These are phyloP conservation scores for Acer campestre DNA, from an alignment of 345 rosid species.

Conservation along the genomic window DNA sequence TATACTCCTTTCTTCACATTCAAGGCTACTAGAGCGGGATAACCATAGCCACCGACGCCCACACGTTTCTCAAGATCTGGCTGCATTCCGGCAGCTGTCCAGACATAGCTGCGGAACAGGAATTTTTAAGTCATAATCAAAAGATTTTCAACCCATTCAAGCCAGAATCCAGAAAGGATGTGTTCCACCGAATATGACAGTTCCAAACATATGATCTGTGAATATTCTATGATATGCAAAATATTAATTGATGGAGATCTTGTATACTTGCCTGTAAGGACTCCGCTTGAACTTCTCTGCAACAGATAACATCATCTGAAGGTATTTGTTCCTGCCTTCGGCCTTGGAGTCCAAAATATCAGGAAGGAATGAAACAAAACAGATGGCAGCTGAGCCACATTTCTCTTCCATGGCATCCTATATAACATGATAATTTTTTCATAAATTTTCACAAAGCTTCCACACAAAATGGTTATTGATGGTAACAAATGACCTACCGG, in stretches of 20 bases:
- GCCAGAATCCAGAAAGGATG: background rate
- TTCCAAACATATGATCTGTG: background rate
- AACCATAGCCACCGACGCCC: slow-evolving; percentile 95
- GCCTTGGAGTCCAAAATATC: slow-evolving; percentile 97
- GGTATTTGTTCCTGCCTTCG: slow-evolving; percentile 87
- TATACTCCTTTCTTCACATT: slow-evolving; percentile 92
- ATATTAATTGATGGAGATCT: background rate
- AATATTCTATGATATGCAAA: background rate
- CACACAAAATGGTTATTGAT: slow-evolving; percentile 6
- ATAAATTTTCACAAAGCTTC: background rate
- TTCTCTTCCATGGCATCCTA: slow-evolving; percentile 89
- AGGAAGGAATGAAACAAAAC: slow-evolving; percentile 92
- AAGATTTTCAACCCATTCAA: slow-evolving; percentile 1
- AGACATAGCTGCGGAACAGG: slow-evolving; percentile 63
- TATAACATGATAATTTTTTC: slow-evolving; percentile 13
- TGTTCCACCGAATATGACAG: background rate
- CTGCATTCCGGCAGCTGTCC: slow-evolving; percentile 96
- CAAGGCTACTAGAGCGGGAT: slow-evolving; percentile 95
- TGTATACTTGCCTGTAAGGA: slow-evolving; percentile 70
- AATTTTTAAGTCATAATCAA: background rate
- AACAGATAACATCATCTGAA: slow-evolving; percentile 68
- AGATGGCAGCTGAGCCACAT: slow-evolving; percentile 91
- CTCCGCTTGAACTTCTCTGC: slow-evolving; percentile 87
- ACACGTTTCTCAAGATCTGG: slow-evolving; percentile 83
- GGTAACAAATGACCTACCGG: slow-evolving; percentile 52